Conservation (phyloP, 768 basidiomycete genomes). For the Cystobasidium onofrii region DNA sequence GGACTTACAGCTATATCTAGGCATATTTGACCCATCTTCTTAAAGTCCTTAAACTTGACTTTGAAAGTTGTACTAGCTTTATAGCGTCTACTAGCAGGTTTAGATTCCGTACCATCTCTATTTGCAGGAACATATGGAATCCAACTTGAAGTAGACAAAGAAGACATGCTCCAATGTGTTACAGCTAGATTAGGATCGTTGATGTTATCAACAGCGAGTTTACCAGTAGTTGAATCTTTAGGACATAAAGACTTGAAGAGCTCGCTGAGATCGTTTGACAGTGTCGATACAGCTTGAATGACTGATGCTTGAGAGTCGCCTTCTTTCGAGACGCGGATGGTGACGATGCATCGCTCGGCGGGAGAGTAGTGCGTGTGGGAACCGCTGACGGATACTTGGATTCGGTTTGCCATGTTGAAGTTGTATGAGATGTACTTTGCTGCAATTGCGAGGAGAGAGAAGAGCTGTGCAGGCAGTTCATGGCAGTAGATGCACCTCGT, state of each 20-base stretch:
- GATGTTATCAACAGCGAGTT: neutral
- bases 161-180: conserved; percentile 16
- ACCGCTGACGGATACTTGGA: conserved; percentile 1
- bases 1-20: conserved; percentile 4
- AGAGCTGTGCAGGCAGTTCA: neutral
- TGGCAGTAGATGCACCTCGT: too few relatives aligned
- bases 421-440: too few relatives aligned
- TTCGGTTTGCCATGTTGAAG: neutral
- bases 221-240: neutral
- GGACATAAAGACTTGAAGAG: neutral
- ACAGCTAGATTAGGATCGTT: neutral
- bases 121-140: neutral
- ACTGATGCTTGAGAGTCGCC: neutral
- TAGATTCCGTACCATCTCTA: neutral
- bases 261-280: conserved; percentile 5
- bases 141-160: neutral
- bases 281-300: neutral
- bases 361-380: neutral
- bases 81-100: neutral
- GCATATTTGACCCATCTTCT: neutral
- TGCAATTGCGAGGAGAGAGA: neutral
- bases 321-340: neutral
- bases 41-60: conserved; percentile 27
- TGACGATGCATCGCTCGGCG: conserved; percentile 23
- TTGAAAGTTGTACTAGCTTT: neutral